Percentiles rank a stretch among this genome's conserved stretches.
Conservation (phyloP, 441 rosid genomes). For the Adansonia rubrostipa region DNA sequence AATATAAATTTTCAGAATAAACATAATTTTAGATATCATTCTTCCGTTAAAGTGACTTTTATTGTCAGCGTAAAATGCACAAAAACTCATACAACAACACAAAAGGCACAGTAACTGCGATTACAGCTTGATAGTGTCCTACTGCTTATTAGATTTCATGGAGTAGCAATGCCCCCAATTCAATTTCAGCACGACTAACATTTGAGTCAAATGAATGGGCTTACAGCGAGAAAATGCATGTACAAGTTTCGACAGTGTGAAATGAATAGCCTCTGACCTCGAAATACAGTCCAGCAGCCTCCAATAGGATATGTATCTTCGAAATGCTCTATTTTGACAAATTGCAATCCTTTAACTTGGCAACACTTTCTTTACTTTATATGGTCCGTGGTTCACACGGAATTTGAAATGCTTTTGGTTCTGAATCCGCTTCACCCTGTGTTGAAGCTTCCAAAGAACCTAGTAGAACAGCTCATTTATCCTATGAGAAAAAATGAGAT, state of each 20-base stretch:
- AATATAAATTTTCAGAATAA: background rate
- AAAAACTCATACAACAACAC: background rate
- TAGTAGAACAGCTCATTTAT: slow-evolving; percentile 21
- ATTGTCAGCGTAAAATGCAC: slow-evolving; percentile 10
- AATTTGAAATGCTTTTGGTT: slow-evolving; percentile 16
- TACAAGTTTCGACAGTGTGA: slow-evolving; percentile 27
- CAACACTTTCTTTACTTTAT: slow-evolving; percentile 15
- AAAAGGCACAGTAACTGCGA: background rate
- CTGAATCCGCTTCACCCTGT: slow-evolving; percentile 15
- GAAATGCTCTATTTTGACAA: slow-evolving; percentile 16
- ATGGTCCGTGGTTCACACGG: slow-evolving; percentile 8
- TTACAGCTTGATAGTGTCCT: slow-evolving; percentile 19
- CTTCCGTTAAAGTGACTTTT: background rate
- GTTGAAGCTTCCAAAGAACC: slow-evolving; percentile 21
- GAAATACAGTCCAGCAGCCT: slow-evolving; percentile 23
- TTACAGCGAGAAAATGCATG: slow-evolving; percentile 18
- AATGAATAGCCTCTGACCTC: slow-evolving; percentile 34
- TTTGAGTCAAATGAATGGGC: slow-evolving; percentile 15
- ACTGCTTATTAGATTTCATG: slow-evolving; percentile 20
- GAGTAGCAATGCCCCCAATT: slow-evolving; percentile 1
- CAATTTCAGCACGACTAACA: slow-evolving; percentile 18
- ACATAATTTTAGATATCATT: background rate
- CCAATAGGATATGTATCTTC: slow-evolving; percentile 19
- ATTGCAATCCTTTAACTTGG: slow-evolving; percentile 26
- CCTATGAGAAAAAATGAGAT: background rate